These are phyloP conservation scores for Atkinsonella texensis DNA, from an alignment of 2,329 filamentous ascomycete species.

Conservation along the genomic window DNA sequence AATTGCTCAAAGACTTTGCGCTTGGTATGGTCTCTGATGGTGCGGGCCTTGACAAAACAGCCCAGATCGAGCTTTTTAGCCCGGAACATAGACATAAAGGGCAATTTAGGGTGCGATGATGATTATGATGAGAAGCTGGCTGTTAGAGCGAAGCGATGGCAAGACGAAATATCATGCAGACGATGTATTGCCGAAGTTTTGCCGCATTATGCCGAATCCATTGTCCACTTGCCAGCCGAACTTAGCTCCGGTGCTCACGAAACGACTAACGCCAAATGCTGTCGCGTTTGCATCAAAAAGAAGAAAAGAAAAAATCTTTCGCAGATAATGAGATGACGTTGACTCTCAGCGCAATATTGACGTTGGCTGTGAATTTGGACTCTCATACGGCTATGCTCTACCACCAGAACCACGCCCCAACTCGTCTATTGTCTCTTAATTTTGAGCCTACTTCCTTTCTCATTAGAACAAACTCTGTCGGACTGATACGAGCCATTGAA, in stretches of 20 bases:
- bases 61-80: conserved; percentile 82
- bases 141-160: not conserved
- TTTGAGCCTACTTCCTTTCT: no score
- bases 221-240: not conserved
- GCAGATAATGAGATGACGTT: no score
- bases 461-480: no score
- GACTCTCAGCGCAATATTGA: no score
- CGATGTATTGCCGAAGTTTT: not conserved
- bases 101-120: conserved; percentile 5
- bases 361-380: no score
- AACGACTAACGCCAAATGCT: no score
- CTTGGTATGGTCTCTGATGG: conserved; percentile 93
- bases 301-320: no score
- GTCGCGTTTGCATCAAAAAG: no score
- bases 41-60: conserved; percentile 74
- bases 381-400: no score
- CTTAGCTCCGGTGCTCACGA: not conserved
- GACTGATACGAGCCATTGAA: no score
- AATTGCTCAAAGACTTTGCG: conserved; percentile 79
- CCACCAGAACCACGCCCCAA: no score
- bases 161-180: not conserved
- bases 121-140: not conserved
- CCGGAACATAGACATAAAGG: conserved; percentile 71
- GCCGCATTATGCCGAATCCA: not conserved
- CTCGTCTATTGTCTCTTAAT: no score